Base-by-base conservation (phyloP, 2,329 filamentous ascomycete genomes). In the Huntiella decipiens region DNA sequence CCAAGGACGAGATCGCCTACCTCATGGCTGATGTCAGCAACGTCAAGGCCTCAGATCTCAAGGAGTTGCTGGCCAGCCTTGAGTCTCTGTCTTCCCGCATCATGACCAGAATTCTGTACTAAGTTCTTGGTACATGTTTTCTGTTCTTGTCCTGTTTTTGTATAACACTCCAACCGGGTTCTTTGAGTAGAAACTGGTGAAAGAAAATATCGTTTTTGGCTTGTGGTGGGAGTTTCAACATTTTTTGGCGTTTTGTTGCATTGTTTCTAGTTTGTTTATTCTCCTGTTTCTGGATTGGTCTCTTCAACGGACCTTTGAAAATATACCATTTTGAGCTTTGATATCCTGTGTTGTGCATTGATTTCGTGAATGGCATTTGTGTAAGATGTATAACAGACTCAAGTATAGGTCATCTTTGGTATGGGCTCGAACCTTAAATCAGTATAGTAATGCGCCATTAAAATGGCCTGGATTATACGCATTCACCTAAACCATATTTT, bases 21-120 rank as follows among this genome's bases (percentile, higher is more conserved):
- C 69, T 98, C 52, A 95, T 98, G 87, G 91, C 91, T 5, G 91
- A 98, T 66, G 82, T 98, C 56, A 94, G 85, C 65, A 76, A 82
- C 51, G 85, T 96, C 54, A 77, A 81, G 56, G 71, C 74, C 43
- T 70, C 69, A 36, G 81, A 94, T 57, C 85, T 96, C 60, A 87
- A 84, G 64, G 78, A 85, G 50, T 76, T 98, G 46, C 85, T 81
- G 54, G 80, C 88, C 54, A 79, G 72, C 56, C 69, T 98, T 35
- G 86, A 96, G 61, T 73, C 71, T 49, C 70, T 95, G 52, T 77
- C 71, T 63, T 87, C 65, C 39, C 61, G 64, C 46, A 67, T 67
- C 49, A 54, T 67, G 56, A 68, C 66, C 33, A 62, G 66, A 49
- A 62, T 68, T 39, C 57, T 68, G 42, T 68, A 68, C 54, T 68